A percentile compares a stretch with the other conserved stretches of the same genome.
phyloP scores from a whole-genome alignment of 2,329 filamentous ascomycete genomes.

The Calonectria multiphialidica region DNA sequence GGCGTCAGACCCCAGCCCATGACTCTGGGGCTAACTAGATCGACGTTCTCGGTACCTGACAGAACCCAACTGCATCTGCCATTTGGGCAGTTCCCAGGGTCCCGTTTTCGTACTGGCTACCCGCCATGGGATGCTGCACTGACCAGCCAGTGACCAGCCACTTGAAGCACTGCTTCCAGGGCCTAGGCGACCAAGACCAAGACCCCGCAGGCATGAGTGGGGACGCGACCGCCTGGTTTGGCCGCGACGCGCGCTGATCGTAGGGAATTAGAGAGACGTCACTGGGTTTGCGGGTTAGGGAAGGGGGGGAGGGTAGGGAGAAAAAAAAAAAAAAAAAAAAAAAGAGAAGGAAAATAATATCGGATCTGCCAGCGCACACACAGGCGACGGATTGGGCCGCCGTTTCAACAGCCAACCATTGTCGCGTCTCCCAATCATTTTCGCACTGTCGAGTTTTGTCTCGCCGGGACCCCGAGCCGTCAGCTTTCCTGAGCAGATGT shows the following conservation, averaged over 20 bases:
- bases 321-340: not conserved
- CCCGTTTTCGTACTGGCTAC: slow-evolving; percentile 14
- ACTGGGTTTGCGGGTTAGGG: not conserved
- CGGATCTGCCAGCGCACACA: not conserved
- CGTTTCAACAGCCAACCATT: not conserved
- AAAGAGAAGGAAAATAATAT: not conserved
- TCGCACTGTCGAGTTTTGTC: not conserved
- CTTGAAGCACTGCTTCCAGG: not conserved
- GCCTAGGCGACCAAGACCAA: not conserved
- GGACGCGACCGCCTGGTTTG: slow-evolving; percentile 20
- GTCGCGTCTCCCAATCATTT: not conserved
- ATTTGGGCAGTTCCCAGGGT: not conserved
- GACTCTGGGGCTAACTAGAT: slow-evolving; percentile 26
- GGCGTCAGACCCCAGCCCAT: slow-evolving; percentile 42
- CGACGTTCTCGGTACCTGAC: slow-evolving; percentile 31
- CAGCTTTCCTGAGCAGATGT: slow-evolving; percentile 35
- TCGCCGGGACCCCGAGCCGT: not conserved
- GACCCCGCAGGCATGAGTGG: slow-evolving; percentile 21
- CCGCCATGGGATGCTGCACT: slow-evolving; percentile 7
- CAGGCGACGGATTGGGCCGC: not conserved
- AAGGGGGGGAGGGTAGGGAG: not conserved
- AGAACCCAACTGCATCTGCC: not conserved
- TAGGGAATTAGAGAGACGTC: not conserved
- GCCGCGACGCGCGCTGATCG: slow-evolving; percentile 14
- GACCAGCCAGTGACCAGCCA: slow-evolving; percentile 9